These are phyloP conservation scores for Lindgomyces ingoldianus DNA, from an alignment of 495 filamentous ascomycete species.

Conservation along the genomic window DNA sequence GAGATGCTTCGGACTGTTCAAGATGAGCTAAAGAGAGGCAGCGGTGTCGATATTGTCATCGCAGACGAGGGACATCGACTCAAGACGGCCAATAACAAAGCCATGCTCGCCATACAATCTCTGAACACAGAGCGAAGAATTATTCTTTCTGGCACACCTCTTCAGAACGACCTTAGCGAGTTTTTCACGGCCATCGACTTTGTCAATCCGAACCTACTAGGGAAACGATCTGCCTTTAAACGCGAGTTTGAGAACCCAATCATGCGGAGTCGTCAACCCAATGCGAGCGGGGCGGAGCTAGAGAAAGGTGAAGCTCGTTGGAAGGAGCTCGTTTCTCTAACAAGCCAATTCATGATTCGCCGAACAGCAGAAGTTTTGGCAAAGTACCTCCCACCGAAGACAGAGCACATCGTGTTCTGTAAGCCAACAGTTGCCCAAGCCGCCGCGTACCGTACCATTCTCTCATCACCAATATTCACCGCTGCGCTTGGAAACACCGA, in stretches of 20 bases:
- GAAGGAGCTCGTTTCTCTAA: slow-evolving; percentile 68
- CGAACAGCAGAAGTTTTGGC: slow-evolving; percentile 74
- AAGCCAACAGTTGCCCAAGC: slow-evolving; percentile 69
- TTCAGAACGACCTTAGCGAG: slow-evolving; percentile 79
- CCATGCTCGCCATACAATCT: slow-evolving; percentile 70
- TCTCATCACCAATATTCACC: slow-evolving; percentile 69
- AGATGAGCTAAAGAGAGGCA: slow-evolving; percentile 64
- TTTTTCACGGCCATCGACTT: slow-evolving; percentile 80
- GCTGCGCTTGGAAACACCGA: slow-evolving; percentile 66
- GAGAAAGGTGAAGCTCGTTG: slow-evolving; percentile 72
- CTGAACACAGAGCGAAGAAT: slow-evolving; percentile 67
- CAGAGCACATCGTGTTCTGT: slow-evolving; percentile 77
- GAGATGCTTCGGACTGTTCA: slow-evolving; percentile 73
- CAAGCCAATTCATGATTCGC: slow-evolving; percentile 73
- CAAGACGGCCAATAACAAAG: slow-evolving; percentile 81
- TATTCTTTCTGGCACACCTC: slow-evolving; percentile 75
- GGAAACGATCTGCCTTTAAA: slow-evolving; percentile 67
- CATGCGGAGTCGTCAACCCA: slow-evolving; percentile 70
- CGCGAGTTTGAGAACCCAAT: slow-evolving; percentile 75
- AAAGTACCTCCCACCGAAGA: slow-evolving; percentile 74
- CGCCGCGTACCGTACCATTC: slow-evolving; percentile 66
- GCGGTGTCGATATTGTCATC: slow-evolving; percentile 73
- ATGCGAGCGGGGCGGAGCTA: slow-evolving; percentile 63
- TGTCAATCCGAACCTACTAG: slow-evolving; percentile 74
- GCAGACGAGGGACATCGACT: slow-evolving; percentile 81